These are phyloP conservation scores for Rubia tinctorum DNA, from an alignment of 305 asterid genomes.

Conservation along the genomic window DNA sequence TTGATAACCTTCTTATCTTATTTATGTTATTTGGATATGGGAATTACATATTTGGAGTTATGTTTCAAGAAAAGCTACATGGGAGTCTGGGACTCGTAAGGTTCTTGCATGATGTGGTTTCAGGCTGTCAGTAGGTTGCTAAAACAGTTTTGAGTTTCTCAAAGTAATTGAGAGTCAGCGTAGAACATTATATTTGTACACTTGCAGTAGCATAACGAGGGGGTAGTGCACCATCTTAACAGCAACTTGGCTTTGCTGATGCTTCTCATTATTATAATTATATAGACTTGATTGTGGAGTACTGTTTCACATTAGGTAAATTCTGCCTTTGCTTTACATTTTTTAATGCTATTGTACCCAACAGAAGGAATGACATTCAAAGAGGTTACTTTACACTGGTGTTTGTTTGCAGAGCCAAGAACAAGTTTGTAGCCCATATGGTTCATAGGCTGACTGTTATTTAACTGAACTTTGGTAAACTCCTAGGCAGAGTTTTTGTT, in stretches of 20 bases:
- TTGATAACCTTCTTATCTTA: background rate
- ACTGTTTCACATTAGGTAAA: slow-evolving; percentile 6
- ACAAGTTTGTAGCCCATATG: background rate
- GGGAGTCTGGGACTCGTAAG: background rate
- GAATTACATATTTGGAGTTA: background rate
- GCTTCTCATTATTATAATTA: background rate
- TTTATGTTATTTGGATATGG: background rate
- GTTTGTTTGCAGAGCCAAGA: background rate
- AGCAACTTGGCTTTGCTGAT: background rate
- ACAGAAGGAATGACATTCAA: background rate
- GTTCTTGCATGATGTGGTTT: background rate
- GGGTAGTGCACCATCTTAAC: background rate
- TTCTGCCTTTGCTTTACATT: background rate
- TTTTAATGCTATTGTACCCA: background rate
- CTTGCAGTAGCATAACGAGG: background rate
- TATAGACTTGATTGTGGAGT: background rate
- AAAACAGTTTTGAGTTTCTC: background rate
- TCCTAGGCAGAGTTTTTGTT: background rate
- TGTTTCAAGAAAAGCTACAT: slow-evolving; percentile 1
- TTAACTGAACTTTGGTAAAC: background rate
- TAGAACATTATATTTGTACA: slow-evolving; percentile 6
- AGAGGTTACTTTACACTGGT: background rate
- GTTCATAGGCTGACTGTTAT: background rate
- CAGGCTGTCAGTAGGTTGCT: background rate
- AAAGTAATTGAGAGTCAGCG: background rate